phyloP scores from a whole-genome alignment of 768 basidiomycete species.

The Auricularia heimuer region DNA sequence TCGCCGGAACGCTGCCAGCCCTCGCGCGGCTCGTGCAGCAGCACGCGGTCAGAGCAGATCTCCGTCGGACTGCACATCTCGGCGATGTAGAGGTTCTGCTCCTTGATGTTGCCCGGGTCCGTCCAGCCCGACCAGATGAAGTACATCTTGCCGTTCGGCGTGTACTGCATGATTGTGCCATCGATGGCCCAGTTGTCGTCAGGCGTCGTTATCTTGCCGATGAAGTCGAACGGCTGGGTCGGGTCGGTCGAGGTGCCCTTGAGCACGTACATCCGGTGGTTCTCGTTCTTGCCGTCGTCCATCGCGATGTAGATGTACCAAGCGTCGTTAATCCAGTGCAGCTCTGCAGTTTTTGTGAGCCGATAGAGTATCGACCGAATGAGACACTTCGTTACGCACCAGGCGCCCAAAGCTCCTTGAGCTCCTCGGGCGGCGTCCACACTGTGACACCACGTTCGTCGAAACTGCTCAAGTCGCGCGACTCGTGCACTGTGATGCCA shows the following conservation, averaged over 20 bases:
- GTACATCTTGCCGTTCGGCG: conserved; percentile 2
- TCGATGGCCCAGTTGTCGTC: conserved; percentile 2
- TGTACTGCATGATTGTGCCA: background rate
- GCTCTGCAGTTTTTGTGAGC: background rate
- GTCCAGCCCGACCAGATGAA: conserved; percentile 1
- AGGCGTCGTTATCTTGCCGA: background rate
- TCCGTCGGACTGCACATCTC: background rate
- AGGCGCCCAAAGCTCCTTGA: background rate
- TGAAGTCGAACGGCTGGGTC: background rate
- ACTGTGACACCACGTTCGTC: background rate
- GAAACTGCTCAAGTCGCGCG: background rate
- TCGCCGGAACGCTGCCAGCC: background rate
- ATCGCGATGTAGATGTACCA: conserved; percentile 1
- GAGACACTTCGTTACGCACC: background rate
- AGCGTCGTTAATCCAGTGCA: background rate
- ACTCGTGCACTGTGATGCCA: background rate
- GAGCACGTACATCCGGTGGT: conserved; percentile 1
- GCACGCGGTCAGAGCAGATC: background rate
- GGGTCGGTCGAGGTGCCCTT: conserved; percentile 1
- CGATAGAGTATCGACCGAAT: background rate
- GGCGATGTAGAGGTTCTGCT: conserved; percentile 1
- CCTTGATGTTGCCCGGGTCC: background rate
- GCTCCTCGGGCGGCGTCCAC: background rate
- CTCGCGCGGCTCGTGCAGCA: background rate
- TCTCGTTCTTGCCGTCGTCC: background rate